Base-by-base conservation (phyloP, 768 basidiomycete species). In the Russula abietina region DNA sequence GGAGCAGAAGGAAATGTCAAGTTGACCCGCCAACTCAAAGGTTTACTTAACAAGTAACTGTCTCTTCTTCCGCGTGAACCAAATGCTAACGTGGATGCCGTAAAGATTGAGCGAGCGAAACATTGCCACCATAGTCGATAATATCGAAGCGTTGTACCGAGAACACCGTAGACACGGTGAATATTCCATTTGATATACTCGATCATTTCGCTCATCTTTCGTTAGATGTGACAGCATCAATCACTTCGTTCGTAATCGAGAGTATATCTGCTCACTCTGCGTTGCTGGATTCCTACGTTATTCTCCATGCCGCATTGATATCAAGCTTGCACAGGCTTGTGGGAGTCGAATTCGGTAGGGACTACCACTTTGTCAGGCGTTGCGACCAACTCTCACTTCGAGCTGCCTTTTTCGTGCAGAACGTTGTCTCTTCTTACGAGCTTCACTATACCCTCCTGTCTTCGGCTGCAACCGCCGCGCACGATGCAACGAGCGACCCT, bases 51-150 rank as follows among this genome's bases (percentile, higher is more conserved):
- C 74, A 82, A 89, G 92, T 91, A 68, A 50, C 78, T 49, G 26
- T 14, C 53, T 36, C n/a, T 26, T n/a, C 32, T 4, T 39, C 45
- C 16, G 24, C 14, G 12, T 28, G 12, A 33, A 10, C 16, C 48
- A 46, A 39, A 17, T 19, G 14, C 36, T 59, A 30, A 54, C 62
- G 32, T 51, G 41, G 28, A 33, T 45, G 19, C 59, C 2, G 33
- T n/a, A 48, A 66, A 94, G 93, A 66, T 81, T 96, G 85, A 92
- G 88, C 67, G 95, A 98, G 73, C 89, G 88, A 71, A 97, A 95
- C 65, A 87, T 96, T 60, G 77, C 81, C 2, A 80, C 82, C 0
- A 89, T 96, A 30, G 69, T 95, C 19, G 83, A 83, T 48, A 81
- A 82, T 43, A 76, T 94, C 16, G 93, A 95, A 69, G 84, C 81